Conservation (phyloP, 805 yeast genomes). For the Lachancea cidri region DNA sequence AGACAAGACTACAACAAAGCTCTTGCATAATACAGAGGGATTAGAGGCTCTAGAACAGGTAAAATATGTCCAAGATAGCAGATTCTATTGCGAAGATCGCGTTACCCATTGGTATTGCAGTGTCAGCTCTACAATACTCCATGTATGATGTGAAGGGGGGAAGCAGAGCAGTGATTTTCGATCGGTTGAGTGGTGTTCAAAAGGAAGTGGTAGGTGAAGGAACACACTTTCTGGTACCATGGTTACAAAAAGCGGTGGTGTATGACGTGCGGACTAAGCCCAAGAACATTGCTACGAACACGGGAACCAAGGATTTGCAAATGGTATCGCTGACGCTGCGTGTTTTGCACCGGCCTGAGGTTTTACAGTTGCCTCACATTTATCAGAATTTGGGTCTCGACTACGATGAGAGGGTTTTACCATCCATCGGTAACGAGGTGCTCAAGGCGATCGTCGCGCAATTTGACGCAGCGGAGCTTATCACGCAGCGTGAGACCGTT, state of each 20-base stretch:
- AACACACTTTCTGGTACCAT: slow-evolving; percentile 89
- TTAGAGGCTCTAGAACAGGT: background rate
- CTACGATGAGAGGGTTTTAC: slow-evolving; percentile 90
- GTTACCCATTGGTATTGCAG: slow-evolving; percentile 63
- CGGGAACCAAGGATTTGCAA: slow-evolving; percentile 96
- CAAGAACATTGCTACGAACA: slow-evolving; percentile 84
- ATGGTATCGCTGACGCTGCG: slow-evolving; percentile 90
- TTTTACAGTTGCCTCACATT: slow-evolving; percentile 70
- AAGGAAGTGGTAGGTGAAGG: slow-evolving; percentile 92
- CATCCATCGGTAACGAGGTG: slow-evolving; percentile 89
- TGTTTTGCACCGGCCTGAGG: slow-evolving; percentile 92
- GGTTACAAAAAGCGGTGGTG: slow-evolving; percentile 88
- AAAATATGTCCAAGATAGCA: slow-evolving; percentile 18
- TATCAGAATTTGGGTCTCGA: slow-evolving; percentile 90
- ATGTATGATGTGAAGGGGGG: slow-evolving; percentile 96
- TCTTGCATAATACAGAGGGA: too few relatives aligned
- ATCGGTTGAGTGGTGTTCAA: slow-evolving; percentile 84
- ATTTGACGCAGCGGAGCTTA: slow-evolving; percentile 93
- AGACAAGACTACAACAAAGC: too few relatives aligned
- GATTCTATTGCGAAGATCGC: slow-evolving; percentile 43
- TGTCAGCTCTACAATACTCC: slow-evolving; percentile 72
- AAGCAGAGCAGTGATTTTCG: slow-evolving; percentile 90
- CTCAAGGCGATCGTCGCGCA: slow-evolving; percentile 87
- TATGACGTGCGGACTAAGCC: slow-evolving; percentile 96
- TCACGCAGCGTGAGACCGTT: slow-evolving; percentile 94